phyloP scores from a whole-genome alignment of 768 basidiomycete genomes.

The Gautieria morchelliformis region DNA sequence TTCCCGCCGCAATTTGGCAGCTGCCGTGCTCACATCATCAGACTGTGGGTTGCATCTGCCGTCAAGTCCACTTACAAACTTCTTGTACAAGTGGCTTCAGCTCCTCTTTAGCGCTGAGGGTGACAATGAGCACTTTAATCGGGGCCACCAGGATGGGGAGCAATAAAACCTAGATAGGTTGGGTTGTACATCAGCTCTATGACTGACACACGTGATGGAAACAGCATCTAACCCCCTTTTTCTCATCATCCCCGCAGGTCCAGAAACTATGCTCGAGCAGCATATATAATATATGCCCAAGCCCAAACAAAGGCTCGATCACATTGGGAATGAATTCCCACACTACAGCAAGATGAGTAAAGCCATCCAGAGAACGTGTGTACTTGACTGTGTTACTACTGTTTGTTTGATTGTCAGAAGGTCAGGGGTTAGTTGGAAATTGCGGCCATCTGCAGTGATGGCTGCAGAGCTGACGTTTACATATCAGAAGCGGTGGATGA shows the following conservation, averaged over 20 bases:
- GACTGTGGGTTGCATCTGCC: background rate
- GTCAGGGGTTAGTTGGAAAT: constrained; percentile 64
- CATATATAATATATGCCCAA: constrained; percentile 90
- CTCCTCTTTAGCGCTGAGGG: constrained; percentile 76
- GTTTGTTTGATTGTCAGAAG: constrained; percentile 71
- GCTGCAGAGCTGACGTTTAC: constrained; percentile 35
- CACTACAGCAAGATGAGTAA: constrained; percentile 36
- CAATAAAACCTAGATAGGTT: constrained; percentile 65
- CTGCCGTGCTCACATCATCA: constrained; percentile 31
- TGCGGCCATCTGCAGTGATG: constrained; percentile 51
- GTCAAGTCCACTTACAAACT: constrained; percentile 63
- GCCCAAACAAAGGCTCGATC: constrained; percentile 96
- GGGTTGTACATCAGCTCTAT: constrained; percentile 1
- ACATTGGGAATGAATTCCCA: constrained; percentile 97
- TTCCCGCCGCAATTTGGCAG: constrained; percentile 74
- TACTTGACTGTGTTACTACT: constrained; percentile 79
- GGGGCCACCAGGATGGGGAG: constrained; percentile 86
- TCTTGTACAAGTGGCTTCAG: constrained; percentile 78
- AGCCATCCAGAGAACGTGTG: constrained; percentile 13
- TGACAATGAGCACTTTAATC: constrained; percentile 94
- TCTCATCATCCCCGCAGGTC: constrained; percentile 85
- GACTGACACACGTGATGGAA: constrained; percentile 5
- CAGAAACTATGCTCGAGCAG: constrained; percentile 95
- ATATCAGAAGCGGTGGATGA: constrained; percentile 7
- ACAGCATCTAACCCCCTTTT: constrained; percentile 62